Evolutionary conservation across 176 grass and related monocot species (phyloP), one percentile per base, ranked within the genome.

Genomic region (Puccinellia tenuiflora): DNA sequence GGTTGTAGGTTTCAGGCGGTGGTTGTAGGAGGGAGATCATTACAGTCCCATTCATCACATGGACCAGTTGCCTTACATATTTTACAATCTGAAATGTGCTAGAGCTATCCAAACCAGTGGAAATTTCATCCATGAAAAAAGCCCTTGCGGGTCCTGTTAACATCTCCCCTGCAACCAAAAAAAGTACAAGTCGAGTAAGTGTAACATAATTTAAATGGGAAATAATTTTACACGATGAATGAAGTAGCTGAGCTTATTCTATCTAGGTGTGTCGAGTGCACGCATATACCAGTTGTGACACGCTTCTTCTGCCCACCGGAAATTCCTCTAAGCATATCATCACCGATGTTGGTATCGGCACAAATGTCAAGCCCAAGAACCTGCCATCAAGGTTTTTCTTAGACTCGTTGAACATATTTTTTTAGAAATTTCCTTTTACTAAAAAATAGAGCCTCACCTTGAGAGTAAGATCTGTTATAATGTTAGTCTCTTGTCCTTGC

Each of bases 61-160:
- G 91, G 50, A 90, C 91, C 68, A 83, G 51, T 33, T 93, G 88
- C 18, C 83, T 76, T 5, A 93, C 79, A 43, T 54, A 93, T 35
- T 93, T n/a, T n/a, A n/a, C n/a, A n/a, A n/a, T n/a, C n/a, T n/a
- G n/a, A n/a, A n/a, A n/a, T n/a, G n/a, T n/a, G 61, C 88, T 93
- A 43, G 86, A 85, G 22, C 92, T 93, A 79, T 93, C 92, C 20
- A 93, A 88, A 11, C 92, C 92, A 13, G 91, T 93, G 14, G 91
- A 93, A 85, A 93, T 93, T 83, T 93, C 91, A 21, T 93, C 91
- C 91, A 93, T 90, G 75, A 93, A 93, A 25, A 93, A 65, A 68
- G 91, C 91, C 46, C 60, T 85, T 76, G 88, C 91, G 7, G 91
- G 91, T 5, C 91, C 91, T 7, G 85, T 86, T 60, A 93, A 34